phyloP scores from a whole-genome alignment of 331 rosid species.

The Erythrophleum ivorense region DNA sequence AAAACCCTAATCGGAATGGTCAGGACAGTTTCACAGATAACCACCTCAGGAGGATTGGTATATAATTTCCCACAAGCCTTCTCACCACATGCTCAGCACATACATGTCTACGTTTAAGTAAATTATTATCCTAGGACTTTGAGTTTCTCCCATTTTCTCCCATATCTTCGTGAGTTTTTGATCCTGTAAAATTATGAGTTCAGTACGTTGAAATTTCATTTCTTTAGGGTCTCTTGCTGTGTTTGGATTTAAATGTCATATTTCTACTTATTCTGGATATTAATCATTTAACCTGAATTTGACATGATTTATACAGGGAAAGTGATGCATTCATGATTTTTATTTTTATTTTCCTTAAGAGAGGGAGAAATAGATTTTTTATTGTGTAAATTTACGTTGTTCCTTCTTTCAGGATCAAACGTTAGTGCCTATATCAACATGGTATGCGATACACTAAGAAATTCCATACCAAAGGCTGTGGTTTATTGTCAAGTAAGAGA shows the following conservation, averaged over 20 bases:
- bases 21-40: constrained; percentile 71
- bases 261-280: constrained; percentile 26
- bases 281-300: not conserved
- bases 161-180: not conserved
- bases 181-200: not conserved
- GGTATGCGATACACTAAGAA: constrained; percentile 87
- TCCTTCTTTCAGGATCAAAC: constrained; percentile 78
- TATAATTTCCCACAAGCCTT: constrained; percentile 35
- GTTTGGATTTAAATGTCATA: constrained; percentile 9
- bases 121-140: constrained; percentile 14
- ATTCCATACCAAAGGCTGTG: constrained; percentile 95
- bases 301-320: constrained; percentile 24
- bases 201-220: not conserved
- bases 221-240: constrained; percentile 7
- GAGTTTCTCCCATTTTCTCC: constrained; percentile 6
- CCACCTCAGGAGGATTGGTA: constrained; percentile 94
- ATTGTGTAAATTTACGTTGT: constrained; percentile 15
- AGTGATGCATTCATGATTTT: constrained; percentile 15
- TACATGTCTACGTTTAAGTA: constrained; percentile 12
- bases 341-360: not conserved
- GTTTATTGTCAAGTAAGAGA: constrained; percentile 92
- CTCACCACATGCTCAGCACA: not conserved
- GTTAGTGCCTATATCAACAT: constrained; percentile 82
- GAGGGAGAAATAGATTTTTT: not conserved
- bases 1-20: constrained; percentile 52